Percentiles rank a stretch among this genome's conserved stretches.
Conservation (phyloP, 352 stramenopile genomes). For the Phytophthora sp. region DNA sequence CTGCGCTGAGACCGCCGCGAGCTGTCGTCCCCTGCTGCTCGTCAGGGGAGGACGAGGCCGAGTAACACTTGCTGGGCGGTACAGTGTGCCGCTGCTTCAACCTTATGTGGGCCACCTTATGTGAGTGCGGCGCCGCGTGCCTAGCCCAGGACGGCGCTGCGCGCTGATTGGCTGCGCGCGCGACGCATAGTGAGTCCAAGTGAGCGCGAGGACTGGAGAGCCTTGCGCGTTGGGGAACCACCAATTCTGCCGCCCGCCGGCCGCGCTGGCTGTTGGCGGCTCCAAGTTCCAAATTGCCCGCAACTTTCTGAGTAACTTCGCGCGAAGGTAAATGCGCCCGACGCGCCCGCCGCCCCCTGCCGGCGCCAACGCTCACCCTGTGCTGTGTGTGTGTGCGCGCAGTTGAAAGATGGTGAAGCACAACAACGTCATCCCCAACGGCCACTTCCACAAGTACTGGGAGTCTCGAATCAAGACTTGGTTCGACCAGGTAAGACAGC, state of each 20-base stretch:
- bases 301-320: slow-evolving; percentile 86
- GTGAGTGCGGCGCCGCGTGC: neutral
- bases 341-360: neutral
- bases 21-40: neutral
- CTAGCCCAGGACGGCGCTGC: neutral
- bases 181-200: slow-evolving; percentile 61
- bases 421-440: slow-evolving; percentile 99
- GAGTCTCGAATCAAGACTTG: slow-evolving; percentile 96
- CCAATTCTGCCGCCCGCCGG: slow-evolving; percentile 59
- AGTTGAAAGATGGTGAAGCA: slow-evolving; percentile 97
- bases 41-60: too few species aligned
- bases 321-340: slow-evolving; percentile 60
- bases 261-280: slow-evolving; percentile 38
- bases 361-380: neutral
- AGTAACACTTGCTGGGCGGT: too few species aligned
- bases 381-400: neutral
- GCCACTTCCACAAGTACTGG: slow-evolving; percentile 99
- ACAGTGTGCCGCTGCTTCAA: slow-evolving; percentile 6
- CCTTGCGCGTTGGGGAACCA: slow-evolving; percentile 81
- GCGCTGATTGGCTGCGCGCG: slow-evolving; percentile 52
- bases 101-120: slow-evolving; percentile 12
- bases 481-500: slow-evolving; percentile 91
- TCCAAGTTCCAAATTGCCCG: slow-evolving; percentile 91
- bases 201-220: slow-evolving; percentile 71
- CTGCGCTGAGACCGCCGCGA: neutral